These are phyloP conservation scores for Pichia thaimueangensis DNA, from an alignment of 805 yeast species.

Conservation along the genomic window DNA sequence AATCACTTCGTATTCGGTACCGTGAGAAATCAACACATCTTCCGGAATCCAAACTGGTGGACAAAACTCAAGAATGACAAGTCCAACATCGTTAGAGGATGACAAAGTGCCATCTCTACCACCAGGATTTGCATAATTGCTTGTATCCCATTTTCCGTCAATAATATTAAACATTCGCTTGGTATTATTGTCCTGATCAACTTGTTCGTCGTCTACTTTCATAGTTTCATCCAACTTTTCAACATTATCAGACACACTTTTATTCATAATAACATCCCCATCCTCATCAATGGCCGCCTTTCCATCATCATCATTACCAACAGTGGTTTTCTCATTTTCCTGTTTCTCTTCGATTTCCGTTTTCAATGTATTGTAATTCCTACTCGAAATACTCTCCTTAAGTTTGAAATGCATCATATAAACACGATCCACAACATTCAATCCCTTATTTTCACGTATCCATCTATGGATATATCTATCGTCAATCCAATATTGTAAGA, in stretches of 20 bases:
- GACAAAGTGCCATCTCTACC: slow-evolving; percentile 13
- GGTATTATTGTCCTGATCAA: not conserved
- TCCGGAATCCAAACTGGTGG: slow-evolving; percentile 31
- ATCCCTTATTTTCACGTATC: slow-evolving; percentile 13
- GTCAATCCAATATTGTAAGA: slow-evolving; percentile 30
- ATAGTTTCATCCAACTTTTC: not conserved
- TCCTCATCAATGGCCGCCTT: not conserved
- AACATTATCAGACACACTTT: not conserved
- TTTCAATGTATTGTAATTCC: not conserved
- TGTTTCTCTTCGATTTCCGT: slow-evolving; percentile 6
- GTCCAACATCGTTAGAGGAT: slow-evolving; percentile 13
- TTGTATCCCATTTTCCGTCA: not conserved
- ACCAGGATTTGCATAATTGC: not conserved
- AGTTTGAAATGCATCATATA: slow-evolving; percentile 30
- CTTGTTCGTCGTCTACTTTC: not conserved
- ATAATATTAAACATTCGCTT: not conserved
- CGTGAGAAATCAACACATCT: slow-evolving; percentile 22
- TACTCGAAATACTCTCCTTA: slow-evolving; percentile 17
- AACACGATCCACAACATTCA: slow-evolving; percentile 17
- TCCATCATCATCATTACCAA: not conserved
- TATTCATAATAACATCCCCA: not conserved
- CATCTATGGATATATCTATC: slow-evolving; percentile 23
- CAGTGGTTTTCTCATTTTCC: not conserved
- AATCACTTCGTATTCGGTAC: slow-evolving; percentile 21
- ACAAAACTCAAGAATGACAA: slow-evolving; percentile 24